Evolutionary conservation across 805 yeast genomes (phyloP), one percentile per base, ranked within the genome.

Genomic region (Candida endomychidarum): DNA sequence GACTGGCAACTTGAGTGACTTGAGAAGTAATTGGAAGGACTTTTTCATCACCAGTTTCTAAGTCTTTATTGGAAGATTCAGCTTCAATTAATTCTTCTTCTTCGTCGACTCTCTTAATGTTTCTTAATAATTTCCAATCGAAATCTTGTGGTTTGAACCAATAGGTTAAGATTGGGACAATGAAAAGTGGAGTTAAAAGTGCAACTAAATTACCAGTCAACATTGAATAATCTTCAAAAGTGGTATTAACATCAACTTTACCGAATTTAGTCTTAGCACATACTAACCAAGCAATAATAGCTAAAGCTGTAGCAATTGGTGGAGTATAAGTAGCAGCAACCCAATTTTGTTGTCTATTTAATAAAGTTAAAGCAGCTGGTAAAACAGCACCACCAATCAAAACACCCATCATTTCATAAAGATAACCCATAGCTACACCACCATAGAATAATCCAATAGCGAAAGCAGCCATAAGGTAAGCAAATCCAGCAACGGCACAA

Each of bases 221-320:
- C 96, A 90, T 90, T 28, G 96, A 84, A 56, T 86, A 76, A 60
- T 90, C 95, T 47, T 74, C 77, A 49, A 91, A 93, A n/a, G 95
- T 79, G 65, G 58, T 70, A 43, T 51, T 59, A 34, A 66, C 61
- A 27, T 47, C 55, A 19, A 70, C 48, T 1, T 52, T 16, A 9
- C 71, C 71, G 39, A 59, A 61, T 44, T 58, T 51, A 21, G 45
- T 53, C 47, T 63, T 60, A 37, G 74, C 59, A 47, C 60, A 53
- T 18, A 62, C 60, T 48, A 70, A 61, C 75, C 75, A 70, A 17
- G 87, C 67, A 66, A 81, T 77, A 24, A 90, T 72, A 3, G 96
- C 90, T 37, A 80, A 67, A 2, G 67, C 74, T 9, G 93, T 80
- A 16, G 96, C 93, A 31, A 87, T 60, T 10, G 87, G 76, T 31